Percentiles rank a stretch among this genome's conserved stretches.
phyloP scores from a whole-genome alignment of 2,329 filamentous ascomycete genomes.

The Nigrospora oryzae region DNA sequence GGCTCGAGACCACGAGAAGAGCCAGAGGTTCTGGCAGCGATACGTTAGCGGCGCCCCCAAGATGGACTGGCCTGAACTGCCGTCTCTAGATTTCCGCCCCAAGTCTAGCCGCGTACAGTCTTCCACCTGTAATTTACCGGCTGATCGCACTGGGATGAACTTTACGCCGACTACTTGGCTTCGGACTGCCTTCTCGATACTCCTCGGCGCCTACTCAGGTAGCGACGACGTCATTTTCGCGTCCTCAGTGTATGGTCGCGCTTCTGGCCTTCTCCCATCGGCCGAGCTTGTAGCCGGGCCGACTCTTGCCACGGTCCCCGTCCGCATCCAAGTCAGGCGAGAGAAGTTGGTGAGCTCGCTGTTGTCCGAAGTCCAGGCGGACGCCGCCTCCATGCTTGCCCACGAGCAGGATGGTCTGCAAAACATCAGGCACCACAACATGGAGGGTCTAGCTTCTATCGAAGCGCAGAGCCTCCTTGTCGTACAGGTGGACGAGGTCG shows the following conservation, averaged over 20 bases:
- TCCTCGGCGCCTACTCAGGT: no score
- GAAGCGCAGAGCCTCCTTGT: conserved; percentile 3
- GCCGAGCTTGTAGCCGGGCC: no score
- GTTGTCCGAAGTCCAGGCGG: conserved; percentile 2
- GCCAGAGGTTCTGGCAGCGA: background rate
- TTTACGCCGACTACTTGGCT: no score
- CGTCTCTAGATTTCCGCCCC: background rate
- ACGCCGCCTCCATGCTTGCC: conserved; percentile 1
- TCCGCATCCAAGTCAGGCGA: no score
- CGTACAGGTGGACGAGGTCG: background rate
- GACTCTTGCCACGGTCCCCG: no score
- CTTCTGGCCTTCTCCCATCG: no score
- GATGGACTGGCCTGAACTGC: background rate
- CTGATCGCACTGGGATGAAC: no score
- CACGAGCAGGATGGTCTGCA: conserved; percentile 3
- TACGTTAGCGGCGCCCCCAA: background rate
- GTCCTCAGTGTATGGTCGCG: no score
- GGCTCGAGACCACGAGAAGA: background rate
- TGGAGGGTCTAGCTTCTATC: background rate
- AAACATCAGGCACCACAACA: conserved; percentile 2
- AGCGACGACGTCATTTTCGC: no score
- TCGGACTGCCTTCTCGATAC: no score
- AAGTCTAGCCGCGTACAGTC: background rate
- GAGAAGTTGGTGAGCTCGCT: no score
- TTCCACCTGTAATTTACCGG: no score